Evolutionary conservation across 1,284 basidiomycete species (phyloP).

Genomic region (Somion occarium): DNA sequence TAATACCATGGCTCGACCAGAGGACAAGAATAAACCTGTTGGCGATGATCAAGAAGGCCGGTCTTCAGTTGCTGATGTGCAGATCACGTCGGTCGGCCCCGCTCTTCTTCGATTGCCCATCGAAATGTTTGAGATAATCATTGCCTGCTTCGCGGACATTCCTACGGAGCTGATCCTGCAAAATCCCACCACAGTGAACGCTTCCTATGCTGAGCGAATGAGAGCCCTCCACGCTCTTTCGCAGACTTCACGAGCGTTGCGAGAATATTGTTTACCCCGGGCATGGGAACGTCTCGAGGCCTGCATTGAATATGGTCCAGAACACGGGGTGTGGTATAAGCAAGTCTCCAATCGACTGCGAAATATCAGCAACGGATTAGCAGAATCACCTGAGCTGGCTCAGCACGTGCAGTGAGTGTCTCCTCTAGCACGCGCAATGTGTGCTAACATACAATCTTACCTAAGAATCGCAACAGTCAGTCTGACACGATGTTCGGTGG

Average conservation of each 20-base stretch:
- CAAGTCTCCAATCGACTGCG: constrained; percentile 5
- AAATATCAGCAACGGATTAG: constrained; percentile 4
- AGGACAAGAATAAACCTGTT: no score
- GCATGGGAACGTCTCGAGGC: constrained; percentile 26
- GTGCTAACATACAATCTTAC: background rate
- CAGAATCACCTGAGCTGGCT: constrained; percentile 1
- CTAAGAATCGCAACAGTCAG: constrained; percentile 26
- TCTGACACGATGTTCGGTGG: constrained; percentile 23
- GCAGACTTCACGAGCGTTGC: constrained; percentile 25
- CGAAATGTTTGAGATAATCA: constrained; percentile 10
- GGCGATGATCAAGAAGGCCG: no score
- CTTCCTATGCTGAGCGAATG: constrained; percentile 12
- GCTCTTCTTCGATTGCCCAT: constrained; percentile 7
- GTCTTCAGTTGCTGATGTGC: no score
- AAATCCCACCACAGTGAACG: background rate
- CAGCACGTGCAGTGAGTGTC: constrained; percentile 10
- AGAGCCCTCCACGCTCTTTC: constrained; percentile 27
- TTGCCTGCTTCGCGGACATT: constrained; percentile 1
- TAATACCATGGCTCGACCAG: no score
- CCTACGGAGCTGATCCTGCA: constrained; percentile 1
- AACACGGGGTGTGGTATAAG: constrained; percentile 5
- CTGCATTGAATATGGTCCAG: constrained; percentile 10
- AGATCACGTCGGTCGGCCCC: no score
- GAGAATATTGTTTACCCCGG: constrained; percentile 21
- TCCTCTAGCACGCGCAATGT: no score